A percentile compares a stretch with the other conserved stretches of the same genome.
phyloP scores from a whole-genome alignment of 2,329 filamentous ascomycete species.

The Aspergillus ochraceus region DNA sequence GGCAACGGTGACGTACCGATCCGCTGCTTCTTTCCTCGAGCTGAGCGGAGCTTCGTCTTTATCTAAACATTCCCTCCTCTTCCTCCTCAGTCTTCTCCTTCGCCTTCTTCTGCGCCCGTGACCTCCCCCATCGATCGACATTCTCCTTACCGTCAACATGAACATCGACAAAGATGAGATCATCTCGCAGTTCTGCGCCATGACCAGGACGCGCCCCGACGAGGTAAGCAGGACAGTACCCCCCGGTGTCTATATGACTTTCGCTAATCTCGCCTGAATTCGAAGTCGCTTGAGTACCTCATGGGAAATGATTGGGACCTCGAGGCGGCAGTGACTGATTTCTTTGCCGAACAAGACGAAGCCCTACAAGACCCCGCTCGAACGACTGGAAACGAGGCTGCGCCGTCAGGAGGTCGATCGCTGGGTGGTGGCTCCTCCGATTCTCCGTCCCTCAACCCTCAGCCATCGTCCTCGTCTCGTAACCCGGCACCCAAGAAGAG shows the following conservation, averaged over 20 bases:
- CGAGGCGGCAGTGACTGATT: constrained; percentile 61
- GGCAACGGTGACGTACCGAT: constrained; percentile 38
- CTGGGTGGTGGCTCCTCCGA: constrained; percentile 33
- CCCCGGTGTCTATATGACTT: background rate
- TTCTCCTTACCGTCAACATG: constrained; percentile 25
- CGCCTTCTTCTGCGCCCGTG: background rate
- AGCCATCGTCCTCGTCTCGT: constrained; percentile 29
- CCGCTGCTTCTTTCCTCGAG: background rate
- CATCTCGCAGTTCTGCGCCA: constrained; percentile 55
- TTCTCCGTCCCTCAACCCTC: constrained; percentile 30
- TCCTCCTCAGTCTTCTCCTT: background rate
- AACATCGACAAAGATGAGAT: constrained; percentile 43
- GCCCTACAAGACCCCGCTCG: constrained; percentile 33
- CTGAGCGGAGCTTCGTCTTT: background rate
- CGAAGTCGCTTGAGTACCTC: constrained; percentile 67
- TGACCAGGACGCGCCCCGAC: constrained; percentile 54
- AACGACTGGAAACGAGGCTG: constrained; percentile 24
- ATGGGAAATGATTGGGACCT: constrained; percentile 67
- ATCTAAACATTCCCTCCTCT: no score
- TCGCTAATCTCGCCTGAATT: background rate
- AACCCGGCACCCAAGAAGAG: constrained; percentile 42
- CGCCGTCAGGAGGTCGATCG: constrained; percentile 30
- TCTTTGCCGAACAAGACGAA: constrained; percentile 54
- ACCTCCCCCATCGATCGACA: background rate
- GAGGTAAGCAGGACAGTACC: constrained; percentile 43